Evolutionary conservation across 345 rosid genomes (phyloP).

Genomic region (Schrenkiella parvula): DNA sequence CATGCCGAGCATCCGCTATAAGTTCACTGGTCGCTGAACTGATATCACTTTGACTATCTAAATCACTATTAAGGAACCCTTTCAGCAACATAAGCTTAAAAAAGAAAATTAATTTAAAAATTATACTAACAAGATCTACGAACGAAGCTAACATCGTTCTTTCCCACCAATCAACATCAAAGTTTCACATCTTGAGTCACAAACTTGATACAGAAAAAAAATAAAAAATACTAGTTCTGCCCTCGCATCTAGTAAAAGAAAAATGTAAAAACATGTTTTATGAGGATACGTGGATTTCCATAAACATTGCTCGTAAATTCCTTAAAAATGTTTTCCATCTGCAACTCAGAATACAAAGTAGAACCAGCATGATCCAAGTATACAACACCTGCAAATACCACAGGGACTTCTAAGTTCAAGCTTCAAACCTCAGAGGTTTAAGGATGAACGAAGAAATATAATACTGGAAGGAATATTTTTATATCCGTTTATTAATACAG

Average conservation of each 20-base stretch:
- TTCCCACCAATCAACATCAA: conserved; percentile 1
- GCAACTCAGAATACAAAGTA: conserved; percentile 88
- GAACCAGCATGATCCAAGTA: conserved; percentile 98
- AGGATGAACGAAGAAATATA: neutral
- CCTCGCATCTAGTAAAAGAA: neutral
- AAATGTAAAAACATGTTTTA: neutral
- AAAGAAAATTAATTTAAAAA: neutral
- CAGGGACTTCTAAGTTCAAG: neutral
- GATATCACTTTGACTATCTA: conserved; percentile 87
- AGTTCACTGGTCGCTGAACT: conserved; percentile 61
- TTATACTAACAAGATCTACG: neutral
- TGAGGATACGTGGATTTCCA: conserved; percentile 97
- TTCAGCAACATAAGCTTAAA: neutral
- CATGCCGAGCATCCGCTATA: conserved; percentile 71
- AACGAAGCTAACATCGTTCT: neutral
- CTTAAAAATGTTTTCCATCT: conserved; percentile 77
- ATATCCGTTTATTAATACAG: neutral
- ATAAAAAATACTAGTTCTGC: neutral
- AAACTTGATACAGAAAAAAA: neutral
- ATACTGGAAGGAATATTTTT: neutral
- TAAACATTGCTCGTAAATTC: conserved; percentile 58
- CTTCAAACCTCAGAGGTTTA: neutral
- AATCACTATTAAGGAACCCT: conserved; percentile 28
- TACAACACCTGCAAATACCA: conserved; percentile 53
- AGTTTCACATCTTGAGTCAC: neutral